Evolutionary conservation across 345 rosid species (phyloP).

Genomic region (Murraya koenigii): DNA sequence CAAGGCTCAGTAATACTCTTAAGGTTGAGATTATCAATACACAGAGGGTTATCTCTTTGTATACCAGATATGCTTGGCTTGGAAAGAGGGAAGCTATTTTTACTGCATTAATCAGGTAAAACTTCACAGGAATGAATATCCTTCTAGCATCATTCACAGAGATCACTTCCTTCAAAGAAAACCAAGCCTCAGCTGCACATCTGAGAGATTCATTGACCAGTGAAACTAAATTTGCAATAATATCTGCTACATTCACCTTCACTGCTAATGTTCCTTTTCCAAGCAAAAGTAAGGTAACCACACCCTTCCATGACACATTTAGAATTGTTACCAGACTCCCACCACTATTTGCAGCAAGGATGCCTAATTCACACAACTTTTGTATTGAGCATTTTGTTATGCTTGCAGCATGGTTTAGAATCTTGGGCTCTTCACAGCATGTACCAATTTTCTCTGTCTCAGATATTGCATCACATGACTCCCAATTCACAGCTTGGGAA

Average conservation of each 20-base stretch:
- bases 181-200: slow-evolving; percentile 75
- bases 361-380: slow-evolving; percentile 65
- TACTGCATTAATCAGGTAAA: slow-evolving; percentile 78
- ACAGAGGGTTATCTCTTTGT: slow-evolving; percentile 55
- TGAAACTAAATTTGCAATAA: slow-evolving; percentile 56
- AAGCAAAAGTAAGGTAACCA: slow-evolving; percentile 74
- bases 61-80: slow-evolving; percentile 51
- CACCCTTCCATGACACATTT: slow-evolving; percentile 92
- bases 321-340: slow-evolving; percentile 85
- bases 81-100: slow-evolving; percentile 75
- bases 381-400: slow-evolving; percentile 47
- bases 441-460: slow-evolving; percentile 24
- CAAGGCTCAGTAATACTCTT: slow-evolving; percentile 52
- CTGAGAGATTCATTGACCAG: slow-evolving; percentile 59
- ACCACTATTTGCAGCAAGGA: slow-evolving; percentile 74
- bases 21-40: slow-evolving; percentile 55
- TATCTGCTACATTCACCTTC: slow-evolving; percentile 58
- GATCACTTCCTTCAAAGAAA: slow-evolving; percentile 50
- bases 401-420: slow-evolving; percentile 37
- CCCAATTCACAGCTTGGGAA: slow-evolving; percentile 38
- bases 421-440: slow-evolving; percentile 29
- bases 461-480: slow-evolving; percentile 26
- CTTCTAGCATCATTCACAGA: slow-evolving; percentile 76
- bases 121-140: slow-evolving; percentile 82
- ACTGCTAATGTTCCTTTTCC: slow-evolving; percentile 48